Percentiles rank a stretch among this genome's conserved stretches.
Conservation (phyloP, 345 rosid genomes). For the Populus tremula region DNA sequence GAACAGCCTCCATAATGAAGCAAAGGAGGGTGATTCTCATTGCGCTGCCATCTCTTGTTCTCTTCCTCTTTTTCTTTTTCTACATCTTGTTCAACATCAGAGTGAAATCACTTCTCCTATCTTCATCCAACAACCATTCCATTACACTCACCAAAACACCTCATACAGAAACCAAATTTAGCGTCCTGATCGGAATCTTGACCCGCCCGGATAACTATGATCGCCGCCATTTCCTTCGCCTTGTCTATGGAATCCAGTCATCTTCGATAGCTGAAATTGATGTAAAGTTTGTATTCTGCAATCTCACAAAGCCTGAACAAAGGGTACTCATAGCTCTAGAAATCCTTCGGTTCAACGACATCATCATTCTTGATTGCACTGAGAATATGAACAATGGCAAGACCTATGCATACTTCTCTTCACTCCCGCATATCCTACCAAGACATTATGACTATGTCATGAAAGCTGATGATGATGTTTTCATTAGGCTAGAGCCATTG, state of each 20-base stretch:
- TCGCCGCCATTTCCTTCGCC: constrained; percentile 42
- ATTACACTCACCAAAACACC: not conserved
- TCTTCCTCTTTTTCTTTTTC: constrained; percentile 19
- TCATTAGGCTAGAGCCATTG: constrained; percentile 25
- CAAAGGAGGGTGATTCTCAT: constrained; percentile 10
- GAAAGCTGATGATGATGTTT: constrained; percentile 44
- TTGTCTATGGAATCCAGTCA: constrained; percentile 33
- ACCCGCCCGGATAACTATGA: constrained; percentile 27
- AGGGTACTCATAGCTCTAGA: constrained; percentile 25
- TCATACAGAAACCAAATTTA: constrained; percentile 8
- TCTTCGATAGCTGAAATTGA: constrained; percentile 27
- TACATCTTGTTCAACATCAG: constrained; percentile 14
- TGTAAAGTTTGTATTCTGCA: constrained; percentile 40
- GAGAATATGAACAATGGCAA: constrained; percentile 49
- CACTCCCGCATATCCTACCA: constrained; percentile 25
- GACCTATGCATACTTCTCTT: constrained; percentile 44
- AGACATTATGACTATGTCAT: constrained; percentile 33
- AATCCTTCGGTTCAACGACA: constrained; percentile 34
- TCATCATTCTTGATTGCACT: constrained; percentile 40
- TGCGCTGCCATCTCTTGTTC: constrained; percentile 9
- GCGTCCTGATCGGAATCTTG: constrained; percentile 40
- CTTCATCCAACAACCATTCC: constrained; percentile 7
- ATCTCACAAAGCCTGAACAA: constrained; percentile 30
- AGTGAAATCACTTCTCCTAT: constrained; percentile 3
- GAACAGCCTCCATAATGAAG: constrained; percentile 5